Percentiles rank a stretch among this genome's conserved stretches.
Evolutionary conservation across 1,139 yeast species (phyloP).

Genomic region (Sporopachydermia cereana): DNA sequence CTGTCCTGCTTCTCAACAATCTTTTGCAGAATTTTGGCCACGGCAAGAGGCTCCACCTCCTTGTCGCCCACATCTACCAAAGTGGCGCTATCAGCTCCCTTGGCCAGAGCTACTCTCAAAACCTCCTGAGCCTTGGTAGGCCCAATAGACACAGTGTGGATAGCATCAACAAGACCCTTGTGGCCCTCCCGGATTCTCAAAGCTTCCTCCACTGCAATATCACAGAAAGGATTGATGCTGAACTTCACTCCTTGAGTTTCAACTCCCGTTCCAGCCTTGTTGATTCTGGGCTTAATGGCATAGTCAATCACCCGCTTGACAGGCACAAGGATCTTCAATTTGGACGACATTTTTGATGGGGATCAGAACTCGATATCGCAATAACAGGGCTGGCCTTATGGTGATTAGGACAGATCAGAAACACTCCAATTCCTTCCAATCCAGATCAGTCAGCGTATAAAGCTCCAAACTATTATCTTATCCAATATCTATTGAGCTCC

Average conservation of each 20-base stretch:
- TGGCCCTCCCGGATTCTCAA: constrained; percentile 59
- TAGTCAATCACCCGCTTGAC: constrained; percentile 91
- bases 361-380: no score
- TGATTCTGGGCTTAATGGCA: constrained; percentile 87
- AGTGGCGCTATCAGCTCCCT: constrained; percentile 84
- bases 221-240: constrained; percentile 94
- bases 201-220: constrained; percentile 92
- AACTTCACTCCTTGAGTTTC: constrained; percentile 88
- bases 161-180: constrained; percentile 62
- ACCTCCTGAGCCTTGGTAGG: constrained; percentile 81
- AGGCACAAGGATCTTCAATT: constrained; percentile 77
- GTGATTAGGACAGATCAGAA: no score
- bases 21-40: constrained; percentile 73
- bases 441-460: no score
- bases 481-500: no score
- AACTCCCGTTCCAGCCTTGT: constrained; percentile 74
- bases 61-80: constrained; percentile 66
- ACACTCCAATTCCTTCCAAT: no score
- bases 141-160: constrained; percentile 92
- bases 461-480: no score
- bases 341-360: constrained; percentile 18
- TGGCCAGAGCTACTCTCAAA: constrained; percentile 81
- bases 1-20: constrained; percentile 60
- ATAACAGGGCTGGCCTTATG: no score
- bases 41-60: constrained; percentile 74